These are phyloP conservation scores for Kluyveromyces siamensis DNA, from an alignment of 805 yeast species.

Conservation along the genomic window DNA sequence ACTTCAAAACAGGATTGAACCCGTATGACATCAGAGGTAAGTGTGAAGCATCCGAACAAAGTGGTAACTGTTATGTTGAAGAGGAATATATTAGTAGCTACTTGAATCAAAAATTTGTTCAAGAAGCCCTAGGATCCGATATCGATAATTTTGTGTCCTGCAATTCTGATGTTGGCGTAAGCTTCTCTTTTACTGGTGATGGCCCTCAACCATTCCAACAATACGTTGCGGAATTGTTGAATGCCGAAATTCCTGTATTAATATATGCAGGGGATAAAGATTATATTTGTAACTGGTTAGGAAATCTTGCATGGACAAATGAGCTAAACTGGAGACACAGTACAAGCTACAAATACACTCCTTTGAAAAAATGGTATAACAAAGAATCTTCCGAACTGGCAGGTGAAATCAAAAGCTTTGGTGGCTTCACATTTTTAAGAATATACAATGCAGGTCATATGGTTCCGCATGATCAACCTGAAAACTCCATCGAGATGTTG, in stretches of 20 bases:
- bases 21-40: slow-evolving; percentile 75
- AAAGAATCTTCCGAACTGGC: slow-evolving; percentile 33
- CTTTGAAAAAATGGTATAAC: slow-evolving; percentile 35
- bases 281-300: slow-evolving; percentile 88
- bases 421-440: slow-evolving; percentile 67
- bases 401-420: slow-evolving; percentile 70
- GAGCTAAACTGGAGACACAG: slow-evolving; percentile 56
- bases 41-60: slow-evolving; percentile 61
- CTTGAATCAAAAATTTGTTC: slow-evolving; percentile 64
- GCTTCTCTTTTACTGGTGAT: slow-evolving; percentile 74
- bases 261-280: slow-evolving; percentile 94
- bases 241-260: slow-evolving; percentile 66
- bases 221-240: slow-evolving; percentile 59
- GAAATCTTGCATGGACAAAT: slow-evolving; percentile 77
- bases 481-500: slow-evolving; percentile 56
- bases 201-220: slow-evolving; percentile 78
- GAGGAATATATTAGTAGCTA: slow-evolving; percentile 62
- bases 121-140: slow-evolving; percentile 75
- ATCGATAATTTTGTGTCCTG: slow-evolving; percentile 64
- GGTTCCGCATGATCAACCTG: slow-evolving; percentile 88
- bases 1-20: slow-evolving; percentile 69
- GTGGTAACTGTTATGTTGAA: slow-evolving; percentile 61
- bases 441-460: slow-evolving; percentile 81
- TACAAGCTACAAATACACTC: slow-evolving; percentile 36
- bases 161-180: slow-evolving; percentile 53